phyloP scores from a whole-genome alignment of 2,329 filamentous ascomycete genomes.

The Aspergillus pseudonomiae region DNA sequence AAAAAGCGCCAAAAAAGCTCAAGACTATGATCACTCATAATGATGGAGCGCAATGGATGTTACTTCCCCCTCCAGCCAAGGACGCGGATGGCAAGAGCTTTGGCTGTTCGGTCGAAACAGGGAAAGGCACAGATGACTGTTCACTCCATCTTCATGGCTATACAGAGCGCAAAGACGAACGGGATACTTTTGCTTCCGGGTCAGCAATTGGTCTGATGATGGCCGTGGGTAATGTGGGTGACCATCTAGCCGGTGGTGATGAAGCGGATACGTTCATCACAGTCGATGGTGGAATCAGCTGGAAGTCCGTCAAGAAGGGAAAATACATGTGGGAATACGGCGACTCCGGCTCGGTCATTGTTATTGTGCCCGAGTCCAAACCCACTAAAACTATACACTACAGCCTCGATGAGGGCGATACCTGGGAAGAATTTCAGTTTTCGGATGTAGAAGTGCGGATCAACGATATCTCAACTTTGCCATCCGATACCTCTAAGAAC shows the following conservation, averaged over 20 bases:
- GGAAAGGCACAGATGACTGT: conserved; percentile 64
- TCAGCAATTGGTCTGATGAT: conserved; percentile 91
- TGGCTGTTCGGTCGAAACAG: conserved; percentile 63
- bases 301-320: conserved; percentile 84
- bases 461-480: conserved; percentile 81
- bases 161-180: conserved; percentile 81
- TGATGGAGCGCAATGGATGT: conserved; percentile 85
- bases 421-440: conserved; percentile 78
- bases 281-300: conserved; percentile 83
- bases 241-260: conserved; percentile 65
- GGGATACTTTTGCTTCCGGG: conserved; percentile 83
- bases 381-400: conserved; percentile 73
- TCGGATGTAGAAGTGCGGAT: conserved; percentile 71
- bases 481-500: conserved; percentile 85
- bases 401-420: conserved; percentile 77
- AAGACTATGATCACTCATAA: conserved; percentile 95
- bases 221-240: conserved; percentile 86
- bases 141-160: conserved; percentile 93
- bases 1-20: conserved; percentile 70
- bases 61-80: conserved; percentile 70
- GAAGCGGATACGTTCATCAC: conserved; percentile 91
- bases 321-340: conserved; percentile 92
- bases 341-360: conserved; percentile 90
- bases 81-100: conserved; percentile 73
- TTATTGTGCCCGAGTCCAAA: conserved; percentile 74